These are phyloP conservation scores for Ceratobasidium sp. DNA, from an alignment of 1,284 basidiomycete species.

Conservation along the genomic window DNA sequence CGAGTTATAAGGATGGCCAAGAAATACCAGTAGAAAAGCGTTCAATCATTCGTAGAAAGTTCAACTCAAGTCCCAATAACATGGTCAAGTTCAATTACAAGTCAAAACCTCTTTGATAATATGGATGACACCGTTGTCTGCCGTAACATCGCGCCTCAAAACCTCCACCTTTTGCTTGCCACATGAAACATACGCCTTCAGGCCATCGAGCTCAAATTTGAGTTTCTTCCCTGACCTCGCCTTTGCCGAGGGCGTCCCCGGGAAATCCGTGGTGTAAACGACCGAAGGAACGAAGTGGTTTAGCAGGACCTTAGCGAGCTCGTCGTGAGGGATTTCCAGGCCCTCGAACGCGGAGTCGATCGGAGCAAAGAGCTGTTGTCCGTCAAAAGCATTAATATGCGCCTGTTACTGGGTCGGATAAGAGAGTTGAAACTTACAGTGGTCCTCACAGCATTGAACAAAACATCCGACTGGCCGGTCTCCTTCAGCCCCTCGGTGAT, in stretches of 20 bases:
- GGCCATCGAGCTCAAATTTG: not conserved
- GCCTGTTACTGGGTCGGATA: not conserved
- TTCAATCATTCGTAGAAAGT: too few relatives aligned
- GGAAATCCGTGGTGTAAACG: not conserved
- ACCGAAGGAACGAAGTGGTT: too few relatives aligned
- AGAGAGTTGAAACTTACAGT: not conserved
- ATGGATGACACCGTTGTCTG: conserved; percentile 12
- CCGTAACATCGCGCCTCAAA: conserved; percentile 7
- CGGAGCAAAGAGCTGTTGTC: too few relatives aligned
- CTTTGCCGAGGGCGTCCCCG: not conserved
- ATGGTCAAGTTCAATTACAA: not conserved
- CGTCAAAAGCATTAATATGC: not conserved
- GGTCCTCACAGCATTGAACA: not conserved
- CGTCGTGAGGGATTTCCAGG: too few relatives aligned
- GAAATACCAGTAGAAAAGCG: too few relatives aligned
- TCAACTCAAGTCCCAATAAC: too few relatives aligned
- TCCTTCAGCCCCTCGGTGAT: not conserved
- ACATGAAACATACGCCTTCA: not conserved
- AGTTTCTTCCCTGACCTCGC: not conserved
- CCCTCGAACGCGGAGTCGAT: too few relatives aligned
- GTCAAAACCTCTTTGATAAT: conserved; percentile 18
- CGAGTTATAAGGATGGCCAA: too few relatives aligned
- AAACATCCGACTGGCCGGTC: not conserved
- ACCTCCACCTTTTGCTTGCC: not conserved
- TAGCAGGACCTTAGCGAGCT: too few relatives aligned